Evolutionary conservation across 1,139 yeast genomes (phyloP).

Genomic region (Pichia sp.): DNA sequence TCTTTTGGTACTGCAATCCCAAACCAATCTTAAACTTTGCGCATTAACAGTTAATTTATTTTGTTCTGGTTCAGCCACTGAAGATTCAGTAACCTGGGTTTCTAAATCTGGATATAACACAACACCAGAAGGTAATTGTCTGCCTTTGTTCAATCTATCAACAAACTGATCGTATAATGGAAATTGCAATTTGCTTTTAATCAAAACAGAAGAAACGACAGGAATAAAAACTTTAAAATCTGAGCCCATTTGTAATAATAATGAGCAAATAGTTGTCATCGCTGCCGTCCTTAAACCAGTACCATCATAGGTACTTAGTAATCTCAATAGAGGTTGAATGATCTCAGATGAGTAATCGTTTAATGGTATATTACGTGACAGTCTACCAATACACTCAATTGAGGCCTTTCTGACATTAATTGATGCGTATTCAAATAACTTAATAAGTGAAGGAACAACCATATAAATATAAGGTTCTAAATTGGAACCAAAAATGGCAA

Average conservation of each 20-base stretch:
- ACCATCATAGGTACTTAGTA: conserved; percentile 45
- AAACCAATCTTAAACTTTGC: conserved; percentile 67
- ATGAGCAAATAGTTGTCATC: conserved; percentile 73
- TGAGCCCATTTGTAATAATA: conserved; percentile 73
- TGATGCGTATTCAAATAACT: conserved; percentile 61
- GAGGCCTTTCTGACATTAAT: conserved; percentile 61
- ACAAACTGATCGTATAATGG: conserved; percentile 77
- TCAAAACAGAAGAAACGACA: conserved; percentile 65
- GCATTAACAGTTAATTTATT: conserved; percentile 79
- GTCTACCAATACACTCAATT: conserved; percentile 75
- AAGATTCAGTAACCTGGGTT: conserved; percentile 41
- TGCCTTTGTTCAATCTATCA: conserved; percentile 73
- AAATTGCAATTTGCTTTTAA: conserved; percentile 60
- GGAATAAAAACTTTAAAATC: conserved; percentile 89
- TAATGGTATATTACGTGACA: conserved; percentile 66
- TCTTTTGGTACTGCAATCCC: conserved; percentile 88
- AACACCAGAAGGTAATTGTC: conserved; percentile 76
- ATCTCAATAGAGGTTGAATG: conserved; percentile 77
- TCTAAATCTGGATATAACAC: conserved; percentile 66
- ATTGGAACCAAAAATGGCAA: conserved; percentile 84
- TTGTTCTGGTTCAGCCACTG: conserved; percentile 46
- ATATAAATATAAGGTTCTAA: conserved; percentile 86
- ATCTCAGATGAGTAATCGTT: conserved; percentile 89
- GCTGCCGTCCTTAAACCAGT: conserved; percentile 45
- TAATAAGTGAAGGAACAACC: conserved; percentile 76